These are phyloP conservation scores for Prunus mira DNA, from an alignment of 306 rosid genomes.

Conservation along the genomic window DNA sequence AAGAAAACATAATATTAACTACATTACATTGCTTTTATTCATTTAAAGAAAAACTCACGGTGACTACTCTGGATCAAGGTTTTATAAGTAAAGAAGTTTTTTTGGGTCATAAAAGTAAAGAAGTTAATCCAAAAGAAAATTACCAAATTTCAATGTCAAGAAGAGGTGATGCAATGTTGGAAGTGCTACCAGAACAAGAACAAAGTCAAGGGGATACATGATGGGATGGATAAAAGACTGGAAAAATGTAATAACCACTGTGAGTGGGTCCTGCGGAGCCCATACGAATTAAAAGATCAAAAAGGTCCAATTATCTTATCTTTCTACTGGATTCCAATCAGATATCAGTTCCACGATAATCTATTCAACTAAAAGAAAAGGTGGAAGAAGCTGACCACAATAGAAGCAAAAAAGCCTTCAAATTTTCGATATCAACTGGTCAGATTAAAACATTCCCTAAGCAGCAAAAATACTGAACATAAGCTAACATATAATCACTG, in stretches of 20 bases:
- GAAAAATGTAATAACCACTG: not conserved
- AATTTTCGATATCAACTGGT: not conserved
- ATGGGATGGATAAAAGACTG: not conserved
- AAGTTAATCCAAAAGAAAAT: not conserved
- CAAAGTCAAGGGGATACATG: not conserved
- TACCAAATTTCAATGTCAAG: not conserved
- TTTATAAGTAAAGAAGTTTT: not conserved
- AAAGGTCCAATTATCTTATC: not conserved
- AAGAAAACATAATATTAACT: not conserved
- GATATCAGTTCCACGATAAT: not conserved
- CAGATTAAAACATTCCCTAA: constrained; percentile 4
- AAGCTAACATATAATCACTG: not conserved
- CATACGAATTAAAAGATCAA: no score
- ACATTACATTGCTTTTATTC: not conserved
- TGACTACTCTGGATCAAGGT: not conserved
- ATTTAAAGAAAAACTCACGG: not conserved
- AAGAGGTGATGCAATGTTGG: not conserved
- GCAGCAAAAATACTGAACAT: not conserved
- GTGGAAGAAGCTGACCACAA: not conserved
- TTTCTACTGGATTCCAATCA: not conserved
- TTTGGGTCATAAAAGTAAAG: not conserved
- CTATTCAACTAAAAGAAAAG: not conserved
- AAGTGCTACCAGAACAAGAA: not conserved
- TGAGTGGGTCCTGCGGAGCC: not conserved
- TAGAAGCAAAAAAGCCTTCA: not conserved